Conservation (phyloP, 768 basidiomycete genomes). For the Albatrellus ellisii region DNA sequence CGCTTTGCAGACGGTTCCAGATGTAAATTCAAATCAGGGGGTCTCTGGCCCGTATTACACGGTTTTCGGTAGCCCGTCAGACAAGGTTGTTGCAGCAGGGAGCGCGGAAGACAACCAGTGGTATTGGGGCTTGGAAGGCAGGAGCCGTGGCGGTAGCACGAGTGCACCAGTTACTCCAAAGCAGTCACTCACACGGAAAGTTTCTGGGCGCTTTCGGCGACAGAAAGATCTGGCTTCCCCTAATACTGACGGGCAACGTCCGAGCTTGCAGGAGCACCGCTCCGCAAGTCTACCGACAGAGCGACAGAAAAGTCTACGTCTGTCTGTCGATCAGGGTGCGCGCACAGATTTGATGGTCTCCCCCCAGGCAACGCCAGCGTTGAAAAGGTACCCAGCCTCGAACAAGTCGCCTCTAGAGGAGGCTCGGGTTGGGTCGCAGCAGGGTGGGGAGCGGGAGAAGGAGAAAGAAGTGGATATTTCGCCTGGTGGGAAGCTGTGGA, state of each 20-base stretch:
- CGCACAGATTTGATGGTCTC: too few species aligned
- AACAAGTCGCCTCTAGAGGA: conserved; percentile 1
- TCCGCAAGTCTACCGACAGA: conserved; percentile 4
- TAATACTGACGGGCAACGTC: neutral
- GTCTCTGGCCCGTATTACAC: neutral
- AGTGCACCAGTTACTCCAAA: neutral
- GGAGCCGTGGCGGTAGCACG: neutral
- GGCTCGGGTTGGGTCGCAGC: neutral
- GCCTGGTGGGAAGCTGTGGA: conserved; percentile 39
- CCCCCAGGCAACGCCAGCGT: too few species aligned
- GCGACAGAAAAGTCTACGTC: conserved; percentile 7
- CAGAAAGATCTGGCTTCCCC: neutral
- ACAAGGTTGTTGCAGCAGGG: conserved; percentile 4
- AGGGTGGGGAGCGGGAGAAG: neutral
- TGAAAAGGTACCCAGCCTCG: neutral
- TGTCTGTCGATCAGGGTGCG: conserved; percentile 6
- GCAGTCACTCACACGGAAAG: conserved; percentile 10
- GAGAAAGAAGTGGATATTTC: conserved; percentile 15
- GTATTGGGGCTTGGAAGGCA: neutral
- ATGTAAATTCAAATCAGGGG: neutral
- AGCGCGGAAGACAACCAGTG: conserved; percentile 1
- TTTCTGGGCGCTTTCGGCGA: conserved; percentile 8
- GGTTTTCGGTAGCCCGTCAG: conserved; percentile 1
- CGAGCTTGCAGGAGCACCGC: conserved; percentile 5
- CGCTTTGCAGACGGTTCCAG: neutral